Evolutionary conservation across 257 asterid species (phyloP), one percentile per base, ranked within the genome.

Genomic region (Fraxinus quadrangulata): DNA sequence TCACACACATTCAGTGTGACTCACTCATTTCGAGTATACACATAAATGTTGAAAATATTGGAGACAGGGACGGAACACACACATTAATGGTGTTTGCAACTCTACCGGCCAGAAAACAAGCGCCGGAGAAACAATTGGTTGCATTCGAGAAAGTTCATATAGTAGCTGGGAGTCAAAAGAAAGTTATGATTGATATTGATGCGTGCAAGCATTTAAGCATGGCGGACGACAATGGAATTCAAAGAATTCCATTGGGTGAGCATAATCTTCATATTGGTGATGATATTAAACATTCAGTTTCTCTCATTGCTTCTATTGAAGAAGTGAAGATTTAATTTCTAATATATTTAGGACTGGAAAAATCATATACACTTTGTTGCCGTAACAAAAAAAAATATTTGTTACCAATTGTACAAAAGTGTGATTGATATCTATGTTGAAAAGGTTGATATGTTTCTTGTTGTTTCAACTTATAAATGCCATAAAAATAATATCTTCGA

Each of bases 181-280:
- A 81, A 4, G 77, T 90, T 0, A 74, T 4, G 21, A 24, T 92
- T 23, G 37, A 79, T 0, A 72, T 94, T 2, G 83, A 92, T 36
- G 84, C 86, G 0, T 94, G 99, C 76, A 84, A 83, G 33, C 99
- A 94, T 54, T 40, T 94, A 6, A 92, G 95, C 54, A 73, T 84
- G 8, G 96, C 85, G 34, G 99, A 94, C 63, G 59, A 61, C 19
- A 88, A 82, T 19, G 97, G 99, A 6, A 86, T 91, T 71, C 86
- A 92, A 84, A 92, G 95, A 71, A 86, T 94, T 54, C 93, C 89
- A 56, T 87, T 94, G 88, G 99, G 99, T n/a, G 89, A 85, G 66
- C 97, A 94, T 40, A 86, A 54, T 68, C 85, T 94, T 42, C 99
- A 91, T 66, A 84, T 94, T 61, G 97, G 96, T 72, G 93, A 87